These are phyloP conservation scores for Mycena pura DNA, from an alignment of 768 basidiomycete species.

Conservation along the genomic window DNA sequence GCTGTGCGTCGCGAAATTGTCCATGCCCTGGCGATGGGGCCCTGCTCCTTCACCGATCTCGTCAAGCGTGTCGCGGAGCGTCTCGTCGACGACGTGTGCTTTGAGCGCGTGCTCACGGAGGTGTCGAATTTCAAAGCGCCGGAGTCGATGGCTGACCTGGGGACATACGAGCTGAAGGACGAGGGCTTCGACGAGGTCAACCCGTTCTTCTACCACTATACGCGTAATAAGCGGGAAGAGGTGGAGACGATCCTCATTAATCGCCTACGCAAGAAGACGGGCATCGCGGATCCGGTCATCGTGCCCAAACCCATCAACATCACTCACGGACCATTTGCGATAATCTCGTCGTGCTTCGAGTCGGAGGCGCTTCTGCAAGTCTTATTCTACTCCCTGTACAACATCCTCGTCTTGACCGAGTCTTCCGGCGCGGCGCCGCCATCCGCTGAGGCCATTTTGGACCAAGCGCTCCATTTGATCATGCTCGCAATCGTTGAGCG, in stretches of 20 bases:
- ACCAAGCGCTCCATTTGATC: conserved; percentile 84
- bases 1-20: conserved; percentile 86
- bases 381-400: conserved; percentile 82
- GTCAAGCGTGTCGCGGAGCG: conserved; percentile 91
- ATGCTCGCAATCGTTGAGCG: conserved; percentile 87
- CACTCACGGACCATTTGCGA: conserved; percentile 69
- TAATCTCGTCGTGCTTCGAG: conserved; percentile 68
- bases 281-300: conserved; percentile 71
- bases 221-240: conserved; percentile 91
- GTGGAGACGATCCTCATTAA: conserved; percentile 79
- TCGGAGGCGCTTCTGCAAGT: conserved; percentile 78
- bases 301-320: conserved; percentile 76
- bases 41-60: conserved; percentile 89
- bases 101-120: conserved; percentile 78
- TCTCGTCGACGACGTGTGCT: conserved; percentile 81
- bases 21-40: conserved; percentile 88
- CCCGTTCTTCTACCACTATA: conserved; percentile 96
- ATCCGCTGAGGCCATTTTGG: conserved; percentile 88
- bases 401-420: conserved; percentile 73
- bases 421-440: conserved; percentile 65
- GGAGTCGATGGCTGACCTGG: conserved; percentile 77
- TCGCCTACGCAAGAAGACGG: conserved; percentile 69
- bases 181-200: conserved; percentile 87
- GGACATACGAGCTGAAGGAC: conserved; percentile 88
- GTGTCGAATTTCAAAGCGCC: conserved; percentile 87